These are phyloP conservation scores for Chromera velia DNA, from an alignment of 73 alveolate genomes.

Conservation along the genomic window DNA sequence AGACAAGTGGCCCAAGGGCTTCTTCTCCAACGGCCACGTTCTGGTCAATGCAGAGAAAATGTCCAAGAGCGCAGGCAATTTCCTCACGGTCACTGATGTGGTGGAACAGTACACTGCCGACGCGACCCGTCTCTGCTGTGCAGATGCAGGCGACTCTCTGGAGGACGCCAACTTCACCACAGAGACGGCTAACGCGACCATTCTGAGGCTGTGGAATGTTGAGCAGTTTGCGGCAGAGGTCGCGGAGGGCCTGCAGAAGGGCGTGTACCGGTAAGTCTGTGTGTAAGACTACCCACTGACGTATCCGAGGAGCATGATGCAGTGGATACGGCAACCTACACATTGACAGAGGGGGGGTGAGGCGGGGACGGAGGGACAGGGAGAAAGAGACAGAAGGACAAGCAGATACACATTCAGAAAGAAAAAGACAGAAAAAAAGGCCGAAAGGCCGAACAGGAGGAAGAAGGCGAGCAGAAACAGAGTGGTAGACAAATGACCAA, in stretches of 20 bases:
- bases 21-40: conserved; percentile 95
- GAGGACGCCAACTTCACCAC: conserved; percentile 95
- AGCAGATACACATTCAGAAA: too few relatives aligned
- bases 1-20: conserved; percentile 90
- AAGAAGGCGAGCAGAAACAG: too few relatives aligned
- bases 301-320: too few relatives aligned
- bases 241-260: conserved; percentile 19
- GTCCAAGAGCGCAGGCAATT: conserved; percentile 92
- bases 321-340: too few relatives aligned
- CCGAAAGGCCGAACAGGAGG: too few relatives aligned
- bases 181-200: conserved; percentile 64
- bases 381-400: too few relatives aligned
- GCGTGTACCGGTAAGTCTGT: too few relatives aligned
- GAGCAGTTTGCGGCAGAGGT: conserved; percentile 76
- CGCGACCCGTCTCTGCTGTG: conserved; percentile 92
- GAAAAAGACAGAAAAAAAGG: too few relatives aligned
- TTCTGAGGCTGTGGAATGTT: conserved; percentile 70
- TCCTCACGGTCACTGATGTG: conserved; percentile 82
- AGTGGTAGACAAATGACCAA: too few relatives aligned
- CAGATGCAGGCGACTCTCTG: conserved; percentile 95
- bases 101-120: conserved; percentile 84
- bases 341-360: too few relatives aligned
- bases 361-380: too few relatives aligned
- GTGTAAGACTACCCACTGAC: too few relatives aligned
- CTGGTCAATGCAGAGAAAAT: conserved; percentile 88